phyloP scores from a whole-genome alignment of 768 basidiomycete species.

The Terana coerulea region DNA sequence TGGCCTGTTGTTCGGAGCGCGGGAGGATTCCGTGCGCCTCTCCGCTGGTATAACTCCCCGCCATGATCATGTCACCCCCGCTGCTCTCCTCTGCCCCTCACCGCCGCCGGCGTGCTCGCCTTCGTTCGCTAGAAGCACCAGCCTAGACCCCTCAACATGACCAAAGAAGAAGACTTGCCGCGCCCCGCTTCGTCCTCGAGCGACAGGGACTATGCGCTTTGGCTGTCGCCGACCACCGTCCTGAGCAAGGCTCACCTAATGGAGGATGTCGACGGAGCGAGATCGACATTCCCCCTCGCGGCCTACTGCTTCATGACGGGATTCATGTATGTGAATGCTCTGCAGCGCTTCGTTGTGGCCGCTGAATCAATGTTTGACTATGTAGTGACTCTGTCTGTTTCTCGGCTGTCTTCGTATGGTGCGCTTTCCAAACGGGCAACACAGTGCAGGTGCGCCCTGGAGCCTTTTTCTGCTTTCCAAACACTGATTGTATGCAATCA shows the following conservation, averaged over 20 bases:
- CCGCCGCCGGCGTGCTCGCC: neutral
- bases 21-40: neutral
- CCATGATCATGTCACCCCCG: neutral
- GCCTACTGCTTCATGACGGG: slow-evolving; percentile 80
- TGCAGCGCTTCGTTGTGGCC: neutral
- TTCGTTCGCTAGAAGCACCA: no score
- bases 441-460: slow-evolving; percentile 49
- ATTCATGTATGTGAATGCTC: slow-evolving; percentile 51
- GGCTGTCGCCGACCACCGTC: slow-evolving; percentile 20
- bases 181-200: slow-evolving; percentile 3
- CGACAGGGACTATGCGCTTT: slow-evolving; percentile 14
- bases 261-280: slow-evolving; percentile 48
- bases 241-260: slow-evolving; percentile 23
- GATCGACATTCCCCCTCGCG: slow-evolving; percentile 49
- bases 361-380: neutral
- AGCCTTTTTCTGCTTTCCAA: neutral
- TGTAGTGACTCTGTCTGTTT: slow-evolving; percentile 68
- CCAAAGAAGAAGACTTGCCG: slow-evolving; percentile 4
- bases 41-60: neutral
- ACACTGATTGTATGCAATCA: neutral
- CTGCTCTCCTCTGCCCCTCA: neutral
- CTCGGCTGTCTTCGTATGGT: slow-evolving; percentile 80
- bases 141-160: no score
- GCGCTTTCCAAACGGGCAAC: slow-evolving; percentile 83
- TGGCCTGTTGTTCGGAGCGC: neutral